These are phyloP conservation scores for Fraxinus excelsior DNA, from an alignment of 257 asterid genomes.

Conservation along the genomic window DNA sequence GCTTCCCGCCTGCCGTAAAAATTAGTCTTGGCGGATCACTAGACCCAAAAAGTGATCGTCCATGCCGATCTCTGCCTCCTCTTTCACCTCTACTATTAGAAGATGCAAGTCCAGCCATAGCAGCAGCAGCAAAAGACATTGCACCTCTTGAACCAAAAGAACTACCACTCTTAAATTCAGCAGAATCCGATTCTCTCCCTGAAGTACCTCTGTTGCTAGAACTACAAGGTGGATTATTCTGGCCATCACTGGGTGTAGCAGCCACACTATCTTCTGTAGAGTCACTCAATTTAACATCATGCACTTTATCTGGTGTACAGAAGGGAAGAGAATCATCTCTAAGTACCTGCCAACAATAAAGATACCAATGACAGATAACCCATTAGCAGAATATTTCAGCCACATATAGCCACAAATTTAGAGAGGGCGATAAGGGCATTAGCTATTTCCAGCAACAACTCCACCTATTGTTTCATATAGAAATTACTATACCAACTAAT, in stretches of 20 bases:
- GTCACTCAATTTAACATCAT: conserved; percentile 88
- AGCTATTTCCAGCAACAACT: conserved; percentile 4
- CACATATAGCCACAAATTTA: conserved; percentile 2
- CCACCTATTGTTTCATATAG: background rate
- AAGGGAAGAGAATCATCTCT: conserved; percentile 72
- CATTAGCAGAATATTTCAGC: background rate
- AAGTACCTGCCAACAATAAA: conserved; percentile 58
- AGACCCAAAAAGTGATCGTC: conserved; percentile 59
- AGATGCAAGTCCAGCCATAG: conserved; percentile 96
- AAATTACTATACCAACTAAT: conserved; percentile 16
- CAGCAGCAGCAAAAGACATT: conserved; percentile 98
- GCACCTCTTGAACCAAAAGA: conserved; percentile 91
- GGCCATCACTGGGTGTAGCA: conserved; percentile 56
- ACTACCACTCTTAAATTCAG: conserved; percentile 70
- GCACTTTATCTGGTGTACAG: conserved; percentile 83
- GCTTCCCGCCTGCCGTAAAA: conserved; percentile 87
- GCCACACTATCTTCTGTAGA: conserved; percentile 57
- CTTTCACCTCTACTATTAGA: conserved; percentile 75
- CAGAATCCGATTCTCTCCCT: conserved; percentile 52
- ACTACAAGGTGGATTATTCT: conserved; percentile 60
- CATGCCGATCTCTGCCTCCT: conserved; percentile 64
- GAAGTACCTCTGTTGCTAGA: conserved; percentile 74
- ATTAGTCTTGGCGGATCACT: conserved; percentile 63
- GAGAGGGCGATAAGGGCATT: background rate
- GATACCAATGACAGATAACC: background rate